Evolutionary conservation across 495 filamentous ascomycete species (phyloP).

Genomic region (Talaromyces stipitatus): DNA sequence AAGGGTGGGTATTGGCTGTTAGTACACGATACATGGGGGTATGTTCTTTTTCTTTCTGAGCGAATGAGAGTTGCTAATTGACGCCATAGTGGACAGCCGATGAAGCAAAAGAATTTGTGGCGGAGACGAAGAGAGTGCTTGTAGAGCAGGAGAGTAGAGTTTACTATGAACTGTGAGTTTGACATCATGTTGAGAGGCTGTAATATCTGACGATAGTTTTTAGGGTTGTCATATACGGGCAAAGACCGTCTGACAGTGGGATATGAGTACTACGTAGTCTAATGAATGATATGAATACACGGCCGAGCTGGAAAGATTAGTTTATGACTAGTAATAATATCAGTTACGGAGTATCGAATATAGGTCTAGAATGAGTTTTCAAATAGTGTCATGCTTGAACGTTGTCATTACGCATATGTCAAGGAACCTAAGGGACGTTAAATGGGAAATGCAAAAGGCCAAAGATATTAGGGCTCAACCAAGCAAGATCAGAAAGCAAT

Average conservation of each 20-base stretch:
- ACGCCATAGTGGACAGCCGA: not conserved
- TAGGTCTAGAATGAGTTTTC: too few species aligned
- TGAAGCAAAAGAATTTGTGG: not conserved
- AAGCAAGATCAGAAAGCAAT: not conserved
- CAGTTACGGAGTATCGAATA: too few species aligned
- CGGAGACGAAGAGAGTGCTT: not conserved
- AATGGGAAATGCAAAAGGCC: not conserved
- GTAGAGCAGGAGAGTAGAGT: not conserved
- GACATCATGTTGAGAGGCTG: too few species aligned
- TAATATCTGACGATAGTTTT: not conserved
- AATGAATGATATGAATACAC: not conserved
- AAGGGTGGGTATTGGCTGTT: not conserved
- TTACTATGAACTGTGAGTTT: constrained; percentile 4
- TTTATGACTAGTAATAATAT: not conserved
- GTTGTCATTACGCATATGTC: not conserved
- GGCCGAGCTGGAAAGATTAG: not conserved
- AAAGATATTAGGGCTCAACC: not conserved
- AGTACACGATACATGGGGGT: constrained; percentile 1
- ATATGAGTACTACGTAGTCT: not conserved
- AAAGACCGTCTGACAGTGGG: not conserved
- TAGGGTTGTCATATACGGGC: constrained; percentile 1
- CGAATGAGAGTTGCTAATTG: not conserved
- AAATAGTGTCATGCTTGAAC: too few species aligned
- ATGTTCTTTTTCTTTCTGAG: constrained; percentile 11
- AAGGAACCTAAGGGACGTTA: not conserved